These are phyloP conservation scores for Phaeotremella fagi DNA, from an alignment of 768 basidiomycete genomes.

Conservation along the genomic window DNA sequence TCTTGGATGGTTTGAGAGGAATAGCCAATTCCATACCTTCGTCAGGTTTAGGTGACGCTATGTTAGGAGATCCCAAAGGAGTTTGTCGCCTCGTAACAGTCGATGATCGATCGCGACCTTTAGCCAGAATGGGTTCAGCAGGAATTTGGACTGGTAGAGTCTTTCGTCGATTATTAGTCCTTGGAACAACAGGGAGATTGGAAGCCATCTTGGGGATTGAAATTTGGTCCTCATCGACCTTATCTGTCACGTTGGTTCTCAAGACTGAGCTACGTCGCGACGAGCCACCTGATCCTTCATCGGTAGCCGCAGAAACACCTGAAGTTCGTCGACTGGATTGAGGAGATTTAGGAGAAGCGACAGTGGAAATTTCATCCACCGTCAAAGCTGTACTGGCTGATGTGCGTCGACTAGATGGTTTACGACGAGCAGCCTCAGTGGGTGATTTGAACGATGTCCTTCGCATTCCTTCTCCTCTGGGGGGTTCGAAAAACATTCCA, in stretches of 20 bases:
- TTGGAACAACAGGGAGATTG: slow-evolving; percentile 3
- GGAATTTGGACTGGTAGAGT: slow-evolving; percentile 20
- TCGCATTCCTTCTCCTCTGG: slow-evolving; percentile 24
- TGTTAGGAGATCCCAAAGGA: slow-evolving; percentile 4
- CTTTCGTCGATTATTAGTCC: slow-evolving; percentile 16
- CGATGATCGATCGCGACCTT: slow-evolving; percentile 30
- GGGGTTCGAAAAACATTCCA: slow-evolving; percentile 93
- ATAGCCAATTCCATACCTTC: slow-evolving; percentile 1
- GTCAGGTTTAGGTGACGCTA: slow-evolving; percentile 9
- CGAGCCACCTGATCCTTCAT: neutral
- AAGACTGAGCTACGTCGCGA: neutral
- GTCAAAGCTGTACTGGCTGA: slow-evolving; percentile 9
- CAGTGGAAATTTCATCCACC: neutral
- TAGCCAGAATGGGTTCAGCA: slow-evolving; percentile 20
- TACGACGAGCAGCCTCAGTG: slow-evolving; percentile 12
- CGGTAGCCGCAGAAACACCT: neutral
- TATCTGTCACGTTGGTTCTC: neutral
- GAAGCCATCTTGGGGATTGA: neutral
- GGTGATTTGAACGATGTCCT: slow-evolving; percentile 12
- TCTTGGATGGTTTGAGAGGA: slow-evolving; percentile 11
- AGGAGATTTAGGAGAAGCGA: too few species aligned
- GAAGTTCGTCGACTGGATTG: slow-evolving; percentile 4
- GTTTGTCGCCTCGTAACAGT: slow-evolving; percentile 21
- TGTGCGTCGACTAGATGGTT: slow-evolving; percentile 12
- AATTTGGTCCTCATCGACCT: too few species aligned